A percentile compares a stretch with the other conserved stretches of the same genome.
These are phyloP conservation scores for Lophiotrema nucula DNA, from an alignment of 495 filamentous ascomycete species.

Conservation along the genomic window DNA sequence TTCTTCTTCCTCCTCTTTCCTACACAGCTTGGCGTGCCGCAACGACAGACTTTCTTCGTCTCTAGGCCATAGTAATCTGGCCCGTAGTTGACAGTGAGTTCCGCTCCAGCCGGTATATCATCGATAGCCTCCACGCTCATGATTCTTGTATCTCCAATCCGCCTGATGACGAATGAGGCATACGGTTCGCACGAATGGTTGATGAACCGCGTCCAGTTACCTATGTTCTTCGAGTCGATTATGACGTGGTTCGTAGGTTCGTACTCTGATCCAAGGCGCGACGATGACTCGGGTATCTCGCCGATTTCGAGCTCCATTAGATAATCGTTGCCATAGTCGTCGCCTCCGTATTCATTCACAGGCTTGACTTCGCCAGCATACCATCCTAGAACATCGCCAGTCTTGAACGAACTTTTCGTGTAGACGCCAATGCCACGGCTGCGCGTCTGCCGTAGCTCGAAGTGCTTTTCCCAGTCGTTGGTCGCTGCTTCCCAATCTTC, in stretches of 20 bases:
- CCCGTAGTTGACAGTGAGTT: slow-evolving; percentile 7
- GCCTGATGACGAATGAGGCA: background rate
- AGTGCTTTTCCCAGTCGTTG: background rate
- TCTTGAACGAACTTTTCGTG: background rate
- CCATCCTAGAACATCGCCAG: slow-evolving; percentile 8
- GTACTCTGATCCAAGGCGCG: background rate
- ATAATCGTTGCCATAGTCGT: background rate
- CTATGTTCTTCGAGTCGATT: slow-evolving; percentile 3
- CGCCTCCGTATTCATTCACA: background rate
- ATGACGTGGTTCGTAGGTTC: background rate
- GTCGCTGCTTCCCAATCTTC: slow-evolving; percentile 1
- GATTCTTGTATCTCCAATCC: slow-evolving; percentile 9
- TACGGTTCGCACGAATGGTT: slow-evolving; percentile 11
- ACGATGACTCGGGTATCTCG: background rate
- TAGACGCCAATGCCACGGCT: slow-evolving; percentile 7
- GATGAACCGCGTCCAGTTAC: slow-evolving; percentile 18
- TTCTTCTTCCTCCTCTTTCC: background rate
- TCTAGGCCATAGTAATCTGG: slow-evolving; percentile 8
- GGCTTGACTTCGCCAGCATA: slow-evolving; percentile 7
- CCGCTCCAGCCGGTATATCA: background rate
- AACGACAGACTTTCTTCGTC: background rate
- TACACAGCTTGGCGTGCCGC: slow-evolving; percentile 4
- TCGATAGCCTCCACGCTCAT: slow-evolving; percentile 11
- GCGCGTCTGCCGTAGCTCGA: slow-evolving; percentile 8
- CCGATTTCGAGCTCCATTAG: slow-evolving; percentile 5